Evolutionary conservation across 805 yeast genomes (phyloP).

Genomic region (Zygoascus biomembranicola): DNA sequence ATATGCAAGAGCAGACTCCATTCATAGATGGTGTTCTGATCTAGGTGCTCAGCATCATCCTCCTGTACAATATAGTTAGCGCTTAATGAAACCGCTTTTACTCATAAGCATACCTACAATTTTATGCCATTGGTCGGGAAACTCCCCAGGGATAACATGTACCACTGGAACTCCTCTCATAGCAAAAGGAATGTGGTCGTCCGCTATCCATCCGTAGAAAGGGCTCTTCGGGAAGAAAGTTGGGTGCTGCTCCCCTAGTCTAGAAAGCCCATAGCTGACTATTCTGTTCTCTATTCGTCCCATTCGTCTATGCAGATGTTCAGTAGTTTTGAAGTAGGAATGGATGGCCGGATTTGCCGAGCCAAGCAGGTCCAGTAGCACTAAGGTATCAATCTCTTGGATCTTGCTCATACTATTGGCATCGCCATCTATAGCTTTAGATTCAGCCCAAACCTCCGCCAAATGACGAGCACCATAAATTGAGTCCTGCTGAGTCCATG

Average conservation of each 20-base stretch:
- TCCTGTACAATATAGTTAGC: neutral
- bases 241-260: neutral
- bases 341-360: conserved; percentile 27
- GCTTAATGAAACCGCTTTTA: conserved; percentile 1
- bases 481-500: conserved; percentile 47
- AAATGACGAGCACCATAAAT: conserved; percentile 48
- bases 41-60: conserved; percentile 39
- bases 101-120: conserved; percentile 9
- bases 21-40: conserved; percentile 33
- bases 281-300: conserved; percentile 29
- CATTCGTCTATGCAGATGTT: conserved; percentile 32
- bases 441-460: conserved; percentile 33
- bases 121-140: conserved; percentile 50
- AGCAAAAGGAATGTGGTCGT: conserved; percentile 49
- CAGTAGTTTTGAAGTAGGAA: conserved; percentile 39
- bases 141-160: conserved; percentile 45
- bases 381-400: conserved; percentile 35
- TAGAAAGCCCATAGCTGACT: conserved; percentile 11
- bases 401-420: conserved; percentile 15
- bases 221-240: conserved; percentile 14
- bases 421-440: conserved; percentile 2
- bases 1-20: conserved; percentile 39
- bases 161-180: conserved; percentile 39
- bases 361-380: conserved; percentile 46
- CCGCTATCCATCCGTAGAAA: conserved; percentile 28